Conservation (phyloP, 2,329 filamentous ascomycete species). For the Stagonosporopsis vannaccii region DNA sequence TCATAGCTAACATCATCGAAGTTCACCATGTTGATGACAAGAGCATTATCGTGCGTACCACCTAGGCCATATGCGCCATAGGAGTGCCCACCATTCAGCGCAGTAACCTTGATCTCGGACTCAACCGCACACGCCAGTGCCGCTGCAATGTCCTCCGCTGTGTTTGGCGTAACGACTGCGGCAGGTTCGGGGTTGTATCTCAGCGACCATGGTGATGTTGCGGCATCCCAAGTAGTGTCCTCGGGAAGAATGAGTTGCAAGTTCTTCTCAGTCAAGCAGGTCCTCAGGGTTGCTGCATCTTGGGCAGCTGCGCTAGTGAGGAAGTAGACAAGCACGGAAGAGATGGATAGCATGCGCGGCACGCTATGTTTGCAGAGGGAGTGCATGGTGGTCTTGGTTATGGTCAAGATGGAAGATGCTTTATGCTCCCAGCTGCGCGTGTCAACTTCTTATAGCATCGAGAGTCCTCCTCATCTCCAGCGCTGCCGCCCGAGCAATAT, state of each 20-base stretch:
- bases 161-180: slow-evolving; percentile 17
- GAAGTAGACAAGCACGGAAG: neutral
- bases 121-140: slow-evolving; percentile 23
- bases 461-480: neutral
- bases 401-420: neutral
- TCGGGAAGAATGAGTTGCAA: neutral
- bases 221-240: slow-evolving; percentile 15
- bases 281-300: neutral
- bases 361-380: neutral
- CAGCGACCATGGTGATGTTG: slow-evolving; percentile 21
- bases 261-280: neutral
- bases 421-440: neutral
- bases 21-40: slow-evolving; percentile 24
- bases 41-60: slow-evolving; percentile 15
- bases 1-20: slow-evolving; percentile 22
- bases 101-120: slow-evolving; percentile 20
- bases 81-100: slow-evolving; percentile 24
- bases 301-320: neutral
- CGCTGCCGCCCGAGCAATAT: neutral
- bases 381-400: neutral
- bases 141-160: slow-evolving; percentile 17
- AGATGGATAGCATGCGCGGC: neutral
- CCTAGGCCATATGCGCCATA: slow-evolving; percentile 27
- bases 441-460: neutral
- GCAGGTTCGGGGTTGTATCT: slow-evolving; percentile 26